Evolutionary conservation across 768 basidiomycete genomes (phyloP), one percentile per base, ranked within the genome.

Genomic region (Amanita muscaria): DNA sequence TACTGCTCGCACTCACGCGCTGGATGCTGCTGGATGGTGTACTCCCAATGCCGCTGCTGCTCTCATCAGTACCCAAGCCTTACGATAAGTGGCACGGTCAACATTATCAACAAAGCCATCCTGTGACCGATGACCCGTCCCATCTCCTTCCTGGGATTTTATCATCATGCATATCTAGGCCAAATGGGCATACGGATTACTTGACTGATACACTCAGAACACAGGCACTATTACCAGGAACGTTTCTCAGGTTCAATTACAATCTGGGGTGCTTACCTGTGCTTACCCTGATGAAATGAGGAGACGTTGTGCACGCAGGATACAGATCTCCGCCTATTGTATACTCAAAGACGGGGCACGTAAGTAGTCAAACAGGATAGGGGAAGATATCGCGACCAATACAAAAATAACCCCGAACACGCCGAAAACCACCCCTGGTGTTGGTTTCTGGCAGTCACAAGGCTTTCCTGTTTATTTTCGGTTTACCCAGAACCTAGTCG

Each of bases 201-300:
- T 67, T 77, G 15, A 66, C 71, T 14, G 74, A 77, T 52, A 76
- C 69, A 1, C 72, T 71, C 4, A 74, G 74, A 50, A 72, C 73
- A 2, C 70, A 73, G 29, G 72, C 71, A 0, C 64, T 75, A 16
- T 62, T 76, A 8, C 71, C 72, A 35, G 68, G 72, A 27, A 72
- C 72, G n/a, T 76, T 75, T 61, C 66, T 77, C 3, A 74, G 74
- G 8, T 65, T 68, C 53, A 56, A 58, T 22, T 51, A 53, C 29
- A 42, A 51, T 24, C 51, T 50, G 2, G 36, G 40, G 10, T 37
- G 42, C 6, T 52, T 51, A 7, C 8, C 24, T n/a, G n/a, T n/a
- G n/a, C n/a, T n/a, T n/a, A n/a, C 1, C 56, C 54, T 14, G 55
- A 57, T 23, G 63, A 62, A 16, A 63, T 66, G 36, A 60, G 61